Percentiles rank a stretch among this genome's conserved stretches.
Evolutionary conservation across 106 monocot species (phyloP).

Genomic region (Triglochin maritima): DNA sequence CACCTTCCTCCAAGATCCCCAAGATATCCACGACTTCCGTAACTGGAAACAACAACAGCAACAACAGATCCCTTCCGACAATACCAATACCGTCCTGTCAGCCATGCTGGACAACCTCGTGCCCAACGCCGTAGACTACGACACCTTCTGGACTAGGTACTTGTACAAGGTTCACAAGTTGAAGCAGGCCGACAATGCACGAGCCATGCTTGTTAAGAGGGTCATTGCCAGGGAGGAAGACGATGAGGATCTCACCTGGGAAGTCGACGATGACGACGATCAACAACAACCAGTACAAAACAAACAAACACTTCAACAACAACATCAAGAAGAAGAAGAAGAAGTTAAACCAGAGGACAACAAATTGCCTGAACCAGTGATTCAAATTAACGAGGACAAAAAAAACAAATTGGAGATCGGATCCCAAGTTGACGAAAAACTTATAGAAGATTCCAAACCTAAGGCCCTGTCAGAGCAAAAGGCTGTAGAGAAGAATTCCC

Average conservation of each 20-base stretch:
- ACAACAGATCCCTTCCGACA: conserved; percentile 52
- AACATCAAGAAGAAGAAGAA: background rate
- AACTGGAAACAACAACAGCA: conserved; percentile 61
- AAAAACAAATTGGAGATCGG: background rate
- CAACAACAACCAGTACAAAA: background rate
- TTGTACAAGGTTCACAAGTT: conserved; percentile 78
- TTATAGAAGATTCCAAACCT: background rate
- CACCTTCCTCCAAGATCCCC: conserved; percentile 62
- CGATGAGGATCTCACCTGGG: conserved; percentile 50
- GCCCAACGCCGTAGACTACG: conserved; percentile 55
- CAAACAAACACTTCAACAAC: conserved; percentile 1
- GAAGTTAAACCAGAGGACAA: conserved; percentile 8
- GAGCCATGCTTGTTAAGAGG: conserved; percentile 72
- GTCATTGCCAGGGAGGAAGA: conserved; percentile 66
- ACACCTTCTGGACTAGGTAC: conserved; percentile 77
- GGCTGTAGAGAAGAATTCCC: no score
- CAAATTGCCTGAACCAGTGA: background rate
- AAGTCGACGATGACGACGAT: conserved; percentile 67
- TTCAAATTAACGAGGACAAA: background rate
- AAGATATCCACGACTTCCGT: conserved; percentile 49
- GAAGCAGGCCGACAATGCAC: conserved; percentile 73
- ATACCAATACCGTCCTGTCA: conserved; percentile 37
- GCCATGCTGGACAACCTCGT: conserved; percentile 55
- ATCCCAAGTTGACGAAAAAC: background rate
- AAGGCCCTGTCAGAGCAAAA: background rate